Evolutionary conservation across 2,329 filamentous ascomycete genomes (phyloP), one percentile per base, ranked within the genome.

Genomic region (Phyllosticta citribraziliensis): DNA sequence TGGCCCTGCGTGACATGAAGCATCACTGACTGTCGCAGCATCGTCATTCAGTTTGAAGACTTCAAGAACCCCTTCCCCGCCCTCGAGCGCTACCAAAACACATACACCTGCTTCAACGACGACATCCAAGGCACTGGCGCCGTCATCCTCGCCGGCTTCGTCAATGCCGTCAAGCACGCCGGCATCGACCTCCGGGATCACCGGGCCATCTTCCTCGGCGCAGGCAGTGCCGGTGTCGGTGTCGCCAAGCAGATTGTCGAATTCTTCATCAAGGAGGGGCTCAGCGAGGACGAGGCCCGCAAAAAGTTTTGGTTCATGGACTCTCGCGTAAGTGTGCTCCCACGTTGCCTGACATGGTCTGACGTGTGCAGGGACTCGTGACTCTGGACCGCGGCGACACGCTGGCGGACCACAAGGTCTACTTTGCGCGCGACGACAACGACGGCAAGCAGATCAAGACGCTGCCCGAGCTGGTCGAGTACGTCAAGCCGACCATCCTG

Each of bases 21-120:
- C 22, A 22, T 63, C 66, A 70, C 72, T 76, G 66, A 75, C 67
- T 58, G 61, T 52, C 61, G 66, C 68, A 84, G 83, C 65, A 86
- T 88, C 67, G 84, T 88, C 66, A 89, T 97, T 65, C 94, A 97
- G 74, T 97, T 96, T 69, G 93, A 97, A 64, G 94, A 97, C 72
- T 97, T 96, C 76, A 96, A 97, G 80, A 96, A 93, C 70, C 93
- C 94, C 55, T 99, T 97, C 83, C 88, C 89, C 65, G 93, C 95
- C 70, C 84, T 97, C 51, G 88, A 94, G 73, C 85, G 91, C 63
- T 97, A 97, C 78, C 88, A 90, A 68, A 82, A 92, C 73, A 84
- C 82, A 66, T 93, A 96, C 81, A 92, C 89, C 75, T 95, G 90
- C 82, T 99, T 99, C 84, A 97, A 97, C 75, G 94, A 97, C 72